phyloP scores from a whole-genome alignment of 352 stramenopile species.

The Phytophthora tentaculata region DNA sequence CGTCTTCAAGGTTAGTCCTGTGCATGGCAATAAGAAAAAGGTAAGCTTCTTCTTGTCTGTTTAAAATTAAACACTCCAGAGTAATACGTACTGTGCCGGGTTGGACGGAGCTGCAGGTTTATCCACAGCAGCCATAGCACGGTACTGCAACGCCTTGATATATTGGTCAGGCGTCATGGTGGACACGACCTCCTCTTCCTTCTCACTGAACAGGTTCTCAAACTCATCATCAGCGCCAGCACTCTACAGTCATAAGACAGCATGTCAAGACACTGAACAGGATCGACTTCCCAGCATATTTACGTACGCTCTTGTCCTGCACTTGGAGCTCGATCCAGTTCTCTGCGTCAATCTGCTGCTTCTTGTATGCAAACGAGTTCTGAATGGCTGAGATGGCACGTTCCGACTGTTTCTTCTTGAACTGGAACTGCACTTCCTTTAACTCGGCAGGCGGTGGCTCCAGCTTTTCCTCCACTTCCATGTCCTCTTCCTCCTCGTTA shows the following conservation, averaged over 20 bases:
- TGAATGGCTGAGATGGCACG: conserved; percentile 78
- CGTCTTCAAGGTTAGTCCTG: conserved; percentile 37
- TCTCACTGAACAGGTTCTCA: conserved; percentile 85
- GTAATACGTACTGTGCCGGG: conserved; percentile 25
- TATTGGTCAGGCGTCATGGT: conserved; percentile 75
- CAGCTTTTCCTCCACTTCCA: conserved; percentile 59
- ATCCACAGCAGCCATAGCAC: conserved; percentile 39
- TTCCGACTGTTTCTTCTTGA: conserved; percentile 89
- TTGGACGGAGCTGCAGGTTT: conserved; percentile 30
- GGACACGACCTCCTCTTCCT: conserved; percentile 75
- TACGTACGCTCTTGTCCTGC: conserved; percentile 71
- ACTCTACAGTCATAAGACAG: conserved; percentile 23
- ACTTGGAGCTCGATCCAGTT: conserved; percentile 80
- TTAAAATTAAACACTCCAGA: neutral
- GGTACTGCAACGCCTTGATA: conserved; percentile 79
- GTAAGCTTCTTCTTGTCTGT: conserved; percentile 1
- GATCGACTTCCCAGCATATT: no score
- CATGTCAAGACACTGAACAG: neutral
- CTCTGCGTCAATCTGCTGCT: conserved; percentile 82
- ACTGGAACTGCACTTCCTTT: conserved; percentile 89
- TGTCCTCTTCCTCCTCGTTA: conserved; percentile 74
- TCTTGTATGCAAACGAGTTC: conserved; percentile 87
- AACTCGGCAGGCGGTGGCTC: conserved; percentile 55
- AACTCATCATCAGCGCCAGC: conserved; percentile 70
- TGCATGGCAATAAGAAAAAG: conserved; percentile 2